Conservation (phyloP, 805 yeast genomes). For the Suhomyces faveliae region DNA sequence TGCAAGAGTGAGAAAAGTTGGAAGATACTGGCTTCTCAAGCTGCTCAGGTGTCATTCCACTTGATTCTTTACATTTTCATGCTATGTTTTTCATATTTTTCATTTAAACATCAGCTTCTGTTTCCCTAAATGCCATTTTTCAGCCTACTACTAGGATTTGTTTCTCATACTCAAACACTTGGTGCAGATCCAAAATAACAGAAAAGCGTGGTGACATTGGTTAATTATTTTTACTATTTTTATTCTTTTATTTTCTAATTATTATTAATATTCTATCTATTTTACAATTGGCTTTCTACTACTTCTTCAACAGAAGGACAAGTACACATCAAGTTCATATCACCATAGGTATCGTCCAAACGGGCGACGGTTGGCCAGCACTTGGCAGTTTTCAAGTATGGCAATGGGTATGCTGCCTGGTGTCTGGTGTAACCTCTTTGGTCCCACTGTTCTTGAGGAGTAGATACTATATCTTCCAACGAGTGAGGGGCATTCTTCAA, state of each 20-base stretch:
- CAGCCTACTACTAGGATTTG: too few species aligned
- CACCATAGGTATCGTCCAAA: conserved; percentile 93
- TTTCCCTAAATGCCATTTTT: too few species aligned
- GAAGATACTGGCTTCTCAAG: too few species aligned
- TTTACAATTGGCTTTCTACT: conserved; percentile 39
- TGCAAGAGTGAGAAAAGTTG: too few species aligned
- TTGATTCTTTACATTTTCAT: too few species aligned
- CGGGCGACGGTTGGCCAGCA: conserved; percentile 96
- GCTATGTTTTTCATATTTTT: too few species aligned
- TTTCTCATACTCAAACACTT: too few species aligned
- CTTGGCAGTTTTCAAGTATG: conserved; percentile 69
- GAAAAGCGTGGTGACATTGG: too few species aligned
- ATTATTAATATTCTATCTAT: neutral
- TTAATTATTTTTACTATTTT: neutral
- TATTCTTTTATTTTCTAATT: neutral
- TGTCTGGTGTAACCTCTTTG: conserved; percentile 87
- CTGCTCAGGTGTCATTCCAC: too few species aligned
- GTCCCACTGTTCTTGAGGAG: conserved; percentile 68
- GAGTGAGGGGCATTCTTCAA: conserved; percentile 93
- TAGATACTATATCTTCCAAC: conserved; percentile 66
- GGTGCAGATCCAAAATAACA: too few species aligned
- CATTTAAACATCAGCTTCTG: too few species aligned
- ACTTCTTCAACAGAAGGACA: conserved; percentile 85
- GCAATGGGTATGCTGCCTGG: conserved; percentile 88
- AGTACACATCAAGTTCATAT: conserved; percentile 86